Evolutionary conservation across 192 early-diverging fungal genomes (phyloP), one percentile per base, ranked within the genome.

Genomic region (Coemansia sp.): DNA sequence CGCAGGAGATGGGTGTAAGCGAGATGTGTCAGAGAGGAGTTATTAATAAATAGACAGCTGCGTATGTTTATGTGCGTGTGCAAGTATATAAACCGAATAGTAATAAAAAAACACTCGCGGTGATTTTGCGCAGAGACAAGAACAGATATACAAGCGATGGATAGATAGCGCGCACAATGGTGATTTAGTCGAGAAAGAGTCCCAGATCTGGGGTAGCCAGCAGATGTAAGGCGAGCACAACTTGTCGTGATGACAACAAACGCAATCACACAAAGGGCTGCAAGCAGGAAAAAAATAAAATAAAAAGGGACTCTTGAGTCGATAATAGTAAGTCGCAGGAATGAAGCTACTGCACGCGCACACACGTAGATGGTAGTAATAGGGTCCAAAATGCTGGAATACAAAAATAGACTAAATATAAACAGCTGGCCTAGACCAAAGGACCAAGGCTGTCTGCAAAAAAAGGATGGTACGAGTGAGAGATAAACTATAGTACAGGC

Each of bases 131-230:
- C 34, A 31, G 52, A 56, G 56, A 56, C 50, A 50, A 38, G 54
- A 55, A 69, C 31, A 63, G 56, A 63, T 70, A 70, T 63, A 66
- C 56, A 54, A 45, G 49, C 22, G 64, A 66, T 66, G 55, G 52
- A 56, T 66, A 57, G 40, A 66, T 33, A 42, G 22, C 22, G 55
- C 25, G 36, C 25, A 38, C 42, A 48, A 61, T 48, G 36, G 42
- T 48, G 60, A 45, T 61, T 61, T 45, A 61, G 22, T 48, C 49
- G 60, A 56, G 29, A 49, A 33, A 49, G 45, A 31, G 42, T 30
- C 60, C 42, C 60, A 61, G 42, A 45, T 45, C 38, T 4, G 33
- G 42, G 60, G 60, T 52, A 63, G 49, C 20, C 36, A 16, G 61
- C 36, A 16, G 61, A 50, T 63, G 31, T 51, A 42, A 17, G 55